Evolutionary conservation across 2,329 filamentous ascomycete genomes (phyloP).

Genomic region (Fusarium pseudocircinatum): DNA sequence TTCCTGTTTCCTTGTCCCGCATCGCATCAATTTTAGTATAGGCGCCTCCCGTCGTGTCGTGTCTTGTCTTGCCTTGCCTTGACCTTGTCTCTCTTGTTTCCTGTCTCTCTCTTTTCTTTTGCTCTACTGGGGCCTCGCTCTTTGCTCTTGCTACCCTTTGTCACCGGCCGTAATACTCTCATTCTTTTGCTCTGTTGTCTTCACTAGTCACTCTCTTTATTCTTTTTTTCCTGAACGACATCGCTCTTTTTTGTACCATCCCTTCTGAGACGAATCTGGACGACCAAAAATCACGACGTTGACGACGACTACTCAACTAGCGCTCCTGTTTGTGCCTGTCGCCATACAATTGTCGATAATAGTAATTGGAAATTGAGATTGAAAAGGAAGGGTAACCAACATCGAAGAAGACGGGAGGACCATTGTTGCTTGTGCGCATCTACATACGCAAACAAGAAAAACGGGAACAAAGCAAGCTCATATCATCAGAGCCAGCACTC

Average conservation of each 20-base stretch:
- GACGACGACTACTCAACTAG: conserved; percentile 31
- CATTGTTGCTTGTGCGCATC: neutral
- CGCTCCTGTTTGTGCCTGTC: conserved; percentile 36
- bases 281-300: conserved; percentile 30
- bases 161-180: conserved; percentile 32
- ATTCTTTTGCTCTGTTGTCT: conserved; percentile 6
- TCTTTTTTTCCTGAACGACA: conserved; percentile 3
- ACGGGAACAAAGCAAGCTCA: neutral
- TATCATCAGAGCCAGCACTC: conserved; percentile 9
- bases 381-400: conserved; percentile 14
- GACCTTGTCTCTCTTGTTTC: conserved; percentile 19
- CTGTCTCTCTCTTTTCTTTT: conserved; percentile 19
- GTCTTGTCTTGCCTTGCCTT: neutral
- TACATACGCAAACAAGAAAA: neutral
- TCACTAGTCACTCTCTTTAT: conserved; percentile 24
- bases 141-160: conserved; percentile 4
- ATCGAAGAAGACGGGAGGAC: conserved; percentile 4
- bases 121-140: conserved; percentile 19
- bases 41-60: conserved; percentile 29
- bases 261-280: conserved; percentile 27
- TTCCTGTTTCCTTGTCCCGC: neutral
- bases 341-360: conserved; percentile 44
- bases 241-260: conserved; percentile 23
- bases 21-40: conserved; percentile 37
- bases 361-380: conserved; percentile 29